phyloP scores from a whole-genome alignment of 2,329 filamentous ascomycete species.

The Cordyceps militaris region DNA sequence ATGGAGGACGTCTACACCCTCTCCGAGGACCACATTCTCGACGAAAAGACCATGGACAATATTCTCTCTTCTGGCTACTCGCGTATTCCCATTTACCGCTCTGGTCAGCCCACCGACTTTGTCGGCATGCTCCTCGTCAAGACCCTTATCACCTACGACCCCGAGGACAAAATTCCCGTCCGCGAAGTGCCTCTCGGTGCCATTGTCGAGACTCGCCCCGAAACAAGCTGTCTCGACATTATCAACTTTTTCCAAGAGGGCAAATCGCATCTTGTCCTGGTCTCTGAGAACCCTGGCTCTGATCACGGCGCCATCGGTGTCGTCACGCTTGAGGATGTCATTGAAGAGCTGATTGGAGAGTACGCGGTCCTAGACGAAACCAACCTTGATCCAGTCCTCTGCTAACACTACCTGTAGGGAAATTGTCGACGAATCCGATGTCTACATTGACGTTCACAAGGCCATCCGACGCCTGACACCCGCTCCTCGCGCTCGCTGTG shows the following conservation, averaged over 20 bases:
- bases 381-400: neutral
- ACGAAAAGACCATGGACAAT: slow-evolving; percentile 89
- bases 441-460: slow-evolving; percentile 97
- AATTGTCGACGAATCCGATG: slow-evolving; percentile 97
- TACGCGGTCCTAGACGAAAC: slow-evolving; percentile 39
- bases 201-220: slow-evolving; percentile 85
- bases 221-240: slow-evolving; percentile 95
- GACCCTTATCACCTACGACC: slow-evolving; percentile 97
- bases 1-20: slow-evolving; percentile 97
- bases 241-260: slow-evolving; percentile 99
- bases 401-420: slow-evolving; percentile 55
- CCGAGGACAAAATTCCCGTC: slow-evolving; percentile 81
- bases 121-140: slow-evolving; percentile 98
- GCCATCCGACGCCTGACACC: slow-evolving; percentile 84
- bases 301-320: slow-evolving; percentile 86
- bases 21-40: slow-evolving; percentile 87
- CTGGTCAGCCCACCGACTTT: slow-evolving; percentile 79
- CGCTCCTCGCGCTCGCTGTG: slow-evolving; percentile 66
- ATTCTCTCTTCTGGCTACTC: slow-evolving; percentile 94
- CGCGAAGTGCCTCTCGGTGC: slow-evolving; percentile 89
- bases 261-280: slow-evolving; percentile 97
- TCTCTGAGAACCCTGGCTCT: slow-evolving; percentile 84
- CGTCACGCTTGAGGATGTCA: slow-evolving; percentile 94
- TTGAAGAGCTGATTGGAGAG: slow-evolving; percentile 98
- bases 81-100: slow-evolving; percentile 86